Evolutionary conservation across 169 alveolate genomes (phyloP), one percentile per base, ranked within the genome.

Genomic region (Plasmodium sp.): DNA sequence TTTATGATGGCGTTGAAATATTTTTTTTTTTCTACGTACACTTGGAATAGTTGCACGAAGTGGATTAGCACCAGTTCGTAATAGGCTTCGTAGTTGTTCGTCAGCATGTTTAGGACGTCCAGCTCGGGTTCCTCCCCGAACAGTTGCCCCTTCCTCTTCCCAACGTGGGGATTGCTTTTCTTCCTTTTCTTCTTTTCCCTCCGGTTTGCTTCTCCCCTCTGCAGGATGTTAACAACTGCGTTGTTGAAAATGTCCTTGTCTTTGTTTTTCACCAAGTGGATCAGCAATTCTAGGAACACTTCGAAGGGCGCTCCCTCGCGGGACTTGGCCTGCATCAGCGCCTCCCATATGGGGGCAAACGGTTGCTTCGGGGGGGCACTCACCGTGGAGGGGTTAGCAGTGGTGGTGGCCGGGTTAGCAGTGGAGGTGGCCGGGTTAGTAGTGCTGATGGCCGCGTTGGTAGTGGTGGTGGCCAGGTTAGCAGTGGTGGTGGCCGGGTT

Each of bases 21-120:
- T 72, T 43, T 81, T 71, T 67, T 81, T 54, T 82, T 92, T 73
- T 92, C 79, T 82, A 92, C 54, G 72, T 72, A 92, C 79, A 51
- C 10, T 54, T 92, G 72, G 79, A 81, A 72, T 6, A 92, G 34
- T 5, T 45, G 14, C 27, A 92, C 22, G 51, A 81, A 54, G 71
- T 83, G 36, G 16, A 58, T 71, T 41, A 92, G 18, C 3, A 75
- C 67, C 14, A 92, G 48, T 72, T 92, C 92, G 54, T 92, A 81
- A 82, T 92, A 92, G 27, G 27, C 79, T 14, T 92, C 86, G 62
- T 92, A 92, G 41, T 92, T 51, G 36, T 92, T 92, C 12, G 86
- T 72, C 77, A 82, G 58, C 27, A 92, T 81, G 71, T 82, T 34
- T 82, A 83, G 56, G 67, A 80, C 45, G 16, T 90, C 91, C 82